Evolutionary conservation across 805 yeast species (phyloP).

Genomic region (Zygotorulaspora sp.): DNA sequence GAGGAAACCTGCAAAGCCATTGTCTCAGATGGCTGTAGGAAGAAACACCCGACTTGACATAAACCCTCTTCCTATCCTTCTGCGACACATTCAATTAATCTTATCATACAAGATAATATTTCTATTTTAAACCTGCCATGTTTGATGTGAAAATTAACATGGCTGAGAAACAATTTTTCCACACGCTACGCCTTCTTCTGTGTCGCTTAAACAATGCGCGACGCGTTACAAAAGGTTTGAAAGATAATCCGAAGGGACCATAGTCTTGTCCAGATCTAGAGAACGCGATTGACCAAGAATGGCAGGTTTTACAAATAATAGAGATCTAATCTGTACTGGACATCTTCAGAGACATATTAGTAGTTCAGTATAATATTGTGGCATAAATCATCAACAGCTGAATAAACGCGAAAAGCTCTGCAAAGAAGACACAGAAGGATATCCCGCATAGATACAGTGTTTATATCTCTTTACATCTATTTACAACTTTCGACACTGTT

Average conservation of each 20-base stretch:
- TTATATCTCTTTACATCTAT: no score
- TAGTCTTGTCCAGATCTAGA: no score
- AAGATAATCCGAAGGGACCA: no score
- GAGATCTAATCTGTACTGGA: no score
- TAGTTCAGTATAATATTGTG: no score
- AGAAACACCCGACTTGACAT: not conserved
- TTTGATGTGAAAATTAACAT: not conserved
- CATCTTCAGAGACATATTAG: no score
- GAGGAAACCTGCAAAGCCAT: not conserved
- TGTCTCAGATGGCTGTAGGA: not conserved
- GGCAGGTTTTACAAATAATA: no score
- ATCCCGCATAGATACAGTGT: no score
- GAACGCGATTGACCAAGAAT: no score
- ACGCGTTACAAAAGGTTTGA: not conserved
- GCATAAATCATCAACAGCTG: no score
- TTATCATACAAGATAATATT: not conserved
- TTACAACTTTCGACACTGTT: not conserved
- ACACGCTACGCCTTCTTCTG: not conserved
- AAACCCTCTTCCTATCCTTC: conserved; percentile 1
- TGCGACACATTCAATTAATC: not conserved
- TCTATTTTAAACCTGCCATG: conserved; percentile 1
- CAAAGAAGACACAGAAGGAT: not conserved
- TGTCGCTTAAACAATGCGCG: not conserved
- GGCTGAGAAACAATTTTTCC: not conserved
- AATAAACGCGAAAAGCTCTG: not conserved